Percentiles rank a stretch among this genome's conserved stretches.
phyloP scores from a whole-genome alignment of 345 rosid species.

The Lepidium sativum region DNA sequence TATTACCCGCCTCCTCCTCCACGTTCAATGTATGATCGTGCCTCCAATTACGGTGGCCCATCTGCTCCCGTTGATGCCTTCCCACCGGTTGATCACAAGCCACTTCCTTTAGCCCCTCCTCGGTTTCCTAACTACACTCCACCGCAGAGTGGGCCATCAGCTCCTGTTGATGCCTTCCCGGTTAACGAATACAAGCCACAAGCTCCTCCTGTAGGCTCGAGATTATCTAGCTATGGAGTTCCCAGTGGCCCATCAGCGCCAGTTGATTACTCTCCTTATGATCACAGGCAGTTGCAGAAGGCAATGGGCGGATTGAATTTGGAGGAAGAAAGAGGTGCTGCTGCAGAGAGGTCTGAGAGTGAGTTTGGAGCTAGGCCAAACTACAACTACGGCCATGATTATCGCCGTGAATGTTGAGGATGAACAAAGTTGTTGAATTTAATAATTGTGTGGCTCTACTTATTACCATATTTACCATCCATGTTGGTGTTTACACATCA shows the following conservation, averaged over 20 bases:
- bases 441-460: neutral
- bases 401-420: constrained; percentile 34
- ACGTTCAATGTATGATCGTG: constrained; percentile 34
- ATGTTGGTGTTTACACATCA: constrained; percentile 10
- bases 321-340: constrained; percentile 33
- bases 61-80: constrained; percentile 46
- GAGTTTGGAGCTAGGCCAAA: constrained; percentile 30
- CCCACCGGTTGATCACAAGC: constrained; percentile 31
- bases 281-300: constrained; percentile 34
- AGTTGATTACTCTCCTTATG: constrained; percentile 41
- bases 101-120: constrained; percentile 18
- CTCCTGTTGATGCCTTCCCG: constrained; percentile 36
- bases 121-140: constrained; percentile 22
- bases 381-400: constrained; percentile 28
- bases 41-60: constrained; percentile 32
- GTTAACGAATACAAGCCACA: constrained; percentile 37
- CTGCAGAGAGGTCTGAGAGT: constrained; percentile 29
- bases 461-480: neutral
- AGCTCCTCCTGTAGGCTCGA: constrained; percentile 14
- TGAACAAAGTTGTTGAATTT: constrained; percentile 7
- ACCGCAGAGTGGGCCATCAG: constrained; percentile 36
- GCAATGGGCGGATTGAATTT: constrained; percentile 33
- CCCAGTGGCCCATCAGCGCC: constrained; percentile 51
- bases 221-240: constrained; percentile 28
- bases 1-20: constrained; percentile 38